Base-by-base conservation (phyloP, 495 filamentous ascomycete species). In the Penicillium simplicissimum region DNA sequence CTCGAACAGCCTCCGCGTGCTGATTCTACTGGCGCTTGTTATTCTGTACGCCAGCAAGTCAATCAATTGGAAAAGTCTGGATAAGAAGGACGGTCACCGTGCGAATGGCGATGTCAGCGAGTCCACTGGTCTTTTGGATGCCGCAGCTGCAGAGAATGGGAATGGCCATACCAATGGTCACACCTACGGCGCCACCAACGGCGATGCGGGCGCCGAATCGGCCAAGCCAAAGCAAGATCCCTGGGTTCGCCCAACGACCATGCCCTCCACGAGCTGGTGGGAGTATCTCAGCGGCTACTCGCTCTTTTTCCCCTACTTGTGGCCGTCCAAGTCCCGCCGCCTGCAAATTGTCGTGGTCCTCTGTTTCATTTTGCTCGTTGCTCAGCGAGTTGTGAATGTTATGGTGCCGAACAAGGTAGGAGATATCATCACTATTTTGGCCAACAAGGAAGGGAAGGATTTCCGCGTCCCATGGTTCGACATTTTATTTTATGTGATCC, bases 301-400 rank as follows among this genome's bases (percentile, higher is more conserved):
- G n/a, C 80, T 96, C 34, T 95, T 96, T 73, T 92, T 96, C 76
- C 93, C 91, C 0, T 96, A 96, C 68, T 83, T 96, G 45, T 96
- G 92, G 92, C 92, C 91, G 13, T 85, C 83, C 54, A 91, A 91
- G 63, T 84, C 89, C 17, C 71, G 77, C 33, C 79, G 78, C 66
- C 81, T 96, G 37, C 88, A 96, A 76, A 62, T 89, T 35, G 75
- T 89, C 42, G 89, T 96, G 25, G 60, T 93, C 8, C 53, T 91
- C 49, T 96, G 92, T 73, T 90, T 96, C 67, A 54, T 83, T 14
- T 78, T 96, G 40, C 82, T 95, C 36, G 69, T 93, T 43, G 58
- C 85, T 11, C 90, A 94, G 74, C 85, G 93, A 64, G 76, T 82
- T 45, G 81, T 96, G 68, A 96, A 96, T 69, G 80, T 93, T 15